These are phyloP conservation scores for Pythium inflatum DNA, from an alignment of 352 stramenopile species.

Conservation along the genomic window DNA sequence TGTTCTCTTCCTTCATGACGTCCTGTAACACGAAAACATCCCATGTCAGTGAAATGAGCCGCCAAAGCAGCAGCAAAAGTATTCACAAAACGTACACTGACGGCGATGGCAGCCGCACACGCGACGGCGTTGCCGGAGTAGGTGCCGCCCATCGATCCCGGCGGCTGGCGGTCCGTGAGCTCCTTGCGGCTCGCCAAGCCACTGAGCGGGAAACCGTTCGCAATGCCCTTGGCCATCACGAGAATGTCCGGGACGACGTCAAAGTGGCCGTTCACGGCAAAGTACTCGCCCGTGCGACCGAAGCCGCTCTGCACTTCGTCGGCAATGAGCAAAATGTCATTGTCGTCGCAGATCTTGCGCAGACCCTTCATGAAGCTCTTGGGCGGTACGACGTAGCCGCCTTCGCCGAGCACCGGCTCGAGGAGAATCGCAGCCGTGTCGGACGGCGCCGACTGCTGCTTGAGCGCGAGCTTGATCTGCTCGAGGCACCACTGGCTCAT, in stretches of 20 bases:
- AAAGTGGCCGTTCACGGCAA: constrained; percentile 85
- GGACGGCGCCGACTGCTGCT: constrained; percentile 88
- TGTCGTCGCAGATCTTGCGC: constrained; percentile 89
- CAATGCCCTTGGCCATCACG: constrained; percentile 94
- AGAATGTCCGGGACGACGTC: constrained; percentile 91
- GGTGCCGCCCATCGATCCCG: constrained; percentile 92
- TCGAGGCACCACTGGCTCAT: constrained; percentile 77
- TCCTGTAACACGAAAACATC: constrained; percentile 50
- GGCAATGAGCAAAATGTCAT: constrained; percentile 93
- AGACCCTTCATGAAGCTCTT: constrained; percentile 93
- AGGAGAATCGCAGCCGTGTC: constrained; percentile 92
- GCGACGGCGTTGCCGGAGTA: constrained; percentile 93
- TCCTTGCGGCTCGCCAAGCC: constrained; percentile 88
- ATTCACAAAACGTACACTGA: constrained; percentile 30
- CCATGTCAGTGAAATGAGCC: too few relatives aligned
- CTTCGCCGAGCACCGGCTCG: constrained; percentile 92
- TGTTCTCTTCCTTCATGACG: constrained; percentile 87
- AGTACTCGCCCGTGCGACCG: constrained; percentile 86
- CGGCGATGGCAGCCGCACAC: constrained; percentile 91
- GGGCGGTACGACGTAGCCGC: constrained; percentile 90
- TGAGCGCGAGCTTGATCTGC: constrained; percentile 86
- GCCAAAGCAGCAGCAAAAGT: too few relatives aligned
- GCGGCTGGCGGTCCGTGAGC: constrained; percentile 76
- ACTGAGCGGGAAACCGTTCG: constrained; percentile 90
- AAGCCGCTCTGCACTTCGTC: constrained; percentile 94